Conservation (phyloP, 495 filamentous ascomycete species). For the Pyronema omphalodes region DNA sequence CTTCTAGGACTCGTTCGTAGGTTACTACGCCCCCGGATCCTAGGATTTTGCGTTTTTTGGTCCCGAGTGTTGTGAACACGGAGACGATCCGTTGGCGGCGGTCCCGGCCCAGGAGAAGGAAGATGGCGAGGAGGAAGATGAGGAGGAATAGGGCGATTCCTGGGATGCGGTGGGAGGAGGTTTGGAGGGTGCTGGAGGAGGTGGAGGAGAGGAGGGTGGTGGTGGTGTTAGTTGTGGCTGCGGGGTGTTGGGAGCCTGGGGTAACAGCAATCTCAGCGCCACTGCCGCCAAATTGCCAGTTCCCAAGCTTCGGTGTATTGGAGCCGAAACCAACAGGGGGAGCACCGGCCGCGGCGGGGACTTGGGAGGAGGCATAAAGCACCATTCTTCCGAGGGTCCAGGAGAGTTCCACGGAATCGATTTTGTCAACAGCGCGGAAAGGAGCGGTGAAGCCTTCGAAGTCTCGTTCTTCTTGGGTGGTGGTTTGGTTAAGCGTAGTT, state of each 20-base stretch:
- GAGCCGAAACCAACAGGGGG: constrained; percentile 81
- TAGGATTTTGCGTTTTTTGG: constrained; percentile 37
- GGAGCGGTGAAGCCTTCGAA: constrained; percentile 66
- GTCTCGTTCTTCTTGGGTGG: constrained; percentile 40
- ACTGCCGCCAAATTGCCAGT: constrained; percentile 45
- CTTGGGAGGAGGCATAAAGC: constrained; percentile 82
- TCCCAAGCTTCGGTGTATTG: constrained; percentile 41
- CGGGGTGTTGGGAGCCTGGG: too few relatives aligned
- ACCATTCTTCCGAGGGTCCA: constrained; percentile 98
- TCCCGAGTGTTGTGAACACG: constrained; percentile 31
- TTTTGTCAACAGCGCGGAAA: constrained; percentile 87
- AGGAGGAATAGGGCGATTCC: constrained; percentile 64
- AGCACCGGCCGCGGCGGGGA: constrained; percentile 40
- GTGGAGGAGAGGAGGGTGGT: constrained; percentile 32
- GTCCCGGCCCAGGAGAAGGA: constrained; percentile 53
- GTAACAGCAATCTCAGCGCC: background rate
- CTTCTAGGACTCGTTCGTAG: constrained; percentile 77
- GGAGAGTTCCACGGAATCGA: constrained; percentile 82
- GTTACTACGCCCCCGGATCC: constrained; percentile 29
- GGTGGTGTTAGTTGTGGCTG: background rate
- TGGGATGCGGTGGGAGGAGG: constrained; percentile 46
- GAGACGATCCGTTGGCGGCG: constrained; percentile 47
- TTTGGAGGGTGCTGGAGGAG: constrained; percentile 45
- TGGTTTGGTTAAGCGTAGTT: constrained; percentile 50
- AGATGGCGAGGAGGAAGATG: constrained; percentile 35